These are phyloP conservation scores for button mushroom (Agaricus bisporus) DNA, from an alignment of 768 basidiomycete genomes.

Conservation along the genomic window DNA sequence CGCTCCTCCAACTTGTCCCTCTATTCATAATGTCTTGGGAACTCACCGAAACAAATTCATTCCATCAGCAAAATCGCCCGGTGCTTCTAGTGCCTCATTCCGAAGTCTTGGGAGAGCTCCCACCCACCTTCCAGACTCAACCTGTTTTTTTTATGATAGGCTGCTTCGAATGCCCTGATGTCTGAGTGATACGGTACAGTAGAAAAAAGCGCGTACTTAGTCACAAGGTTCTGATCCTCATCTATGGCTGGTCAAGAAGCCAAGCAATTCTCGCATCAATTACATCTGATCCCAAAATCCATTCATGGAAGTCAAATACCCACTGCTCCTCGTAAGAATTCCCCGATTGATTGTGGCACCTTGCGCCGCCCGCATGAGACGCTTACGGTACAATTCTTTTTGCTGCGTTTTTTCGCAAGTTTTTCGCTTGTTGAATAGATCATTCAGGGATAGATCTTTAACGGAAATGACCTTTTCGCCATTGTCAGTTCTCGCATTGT, in stretches of 20 bases:
- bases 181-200: constrained; percentile 13
- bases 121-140: constrained; percentile 13
- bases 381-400: background rate
- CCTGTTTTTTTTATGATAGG: constrained; percentile 16
- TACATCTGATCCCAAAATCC: constrained; percentile 22
- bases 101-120: constrained; percentile 17
- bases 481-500: background rate
- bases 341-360: constrained; percentile 34
- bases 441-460: background rate
- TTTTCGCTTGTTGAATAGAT: background rate
- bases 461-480: background rate
- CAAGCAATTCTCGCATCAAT: constrained; percentile 21
- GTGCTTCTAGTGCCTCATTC: constrained; percentile 14
- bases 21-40: background rate
- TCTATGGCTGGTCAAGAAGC: constrained; percentile 15
- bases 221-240: constrained; percentile 25
- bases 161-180: constrained; percentile 18
- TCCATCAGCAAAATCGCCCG: background rate
- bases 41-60: constrained; percentile 9
- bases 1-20: background rate
- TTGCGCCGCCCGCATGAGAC: constrained; percentile 16
- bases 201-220: constrained; percentile 18
- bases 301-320: constrained; percentile 18
- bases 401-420: background rate
- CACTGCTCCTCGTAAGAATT: constrained; percentile 12